phyloP scores from a whole-genome alignment of 169 alveolate species.

The Plasmodium vinckei region DNA sequence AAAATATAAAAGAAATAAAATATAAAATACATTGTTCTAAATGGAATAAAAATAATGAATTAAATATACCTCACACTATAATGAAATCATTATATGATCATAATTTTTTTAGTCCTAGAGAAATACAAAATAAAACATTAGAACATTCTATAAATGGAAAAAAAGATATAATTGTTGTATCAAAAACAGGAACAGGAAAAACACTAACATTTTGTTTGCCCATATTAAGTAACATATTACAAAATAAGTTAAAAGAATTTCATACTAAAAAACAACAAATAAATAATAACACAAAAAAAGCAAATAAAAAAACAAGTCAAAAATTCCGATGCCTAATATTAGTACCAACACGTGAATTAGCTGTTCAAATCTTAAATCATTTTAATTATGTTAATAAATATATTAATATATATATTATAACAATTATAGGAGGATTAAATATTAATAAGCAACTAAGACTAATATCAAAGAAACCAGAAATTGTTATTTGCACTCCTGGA shows the following conservation, averaged over 20 bases:
- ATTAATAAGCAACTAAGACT: conserved; percentile 48
- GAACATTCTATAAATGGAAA: conserved; percentile 42
- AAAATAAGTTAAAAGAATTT: conserved; percentile 43
- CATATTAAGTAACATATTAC: conserved; percentile 73
- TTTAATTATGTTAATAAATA: conserved; percentile 40
- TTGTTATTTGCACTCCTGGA: conserved; percentile 86
- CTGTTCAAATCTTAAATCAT: conserved; percentile 79
- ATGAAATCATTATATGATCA: conserved; percentile 58
- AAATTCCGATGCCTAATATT: conserved; percentile 79
- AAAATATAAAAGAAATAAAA: conserved; percentile 19
- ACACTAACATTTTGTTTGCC: conserved; percentile 83
- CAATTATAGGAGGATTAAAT: conserved; percentile 70
- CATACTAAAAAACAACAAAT: too few relatives aligned
- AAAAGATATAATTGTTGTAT: conserved; percentile 81
- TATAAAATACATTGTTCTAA: conserved; percentile 19
- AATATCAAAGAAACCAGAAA: conserved; percentile 77
- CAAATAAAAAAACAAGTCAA: conserved; percentile 15
- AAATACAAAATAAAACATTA: conserved; percentile 54
- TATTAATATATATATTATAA: conserved; percentile 63
- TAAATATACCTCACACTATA: conserved; percentile 26
- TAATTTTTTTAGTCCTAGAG: conserved; percentile 44
- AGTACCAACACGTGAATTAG: conserved; percentile 87
- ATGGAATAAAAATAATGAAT: conserved; percentile 26
- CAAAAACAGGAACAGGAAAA: conserved; percentile 88
- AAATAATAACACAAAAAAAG: neutral